Conservation (phyloP, 495 filamentous ascomycete genomes). For the Podospora appendiculata region DNA sequence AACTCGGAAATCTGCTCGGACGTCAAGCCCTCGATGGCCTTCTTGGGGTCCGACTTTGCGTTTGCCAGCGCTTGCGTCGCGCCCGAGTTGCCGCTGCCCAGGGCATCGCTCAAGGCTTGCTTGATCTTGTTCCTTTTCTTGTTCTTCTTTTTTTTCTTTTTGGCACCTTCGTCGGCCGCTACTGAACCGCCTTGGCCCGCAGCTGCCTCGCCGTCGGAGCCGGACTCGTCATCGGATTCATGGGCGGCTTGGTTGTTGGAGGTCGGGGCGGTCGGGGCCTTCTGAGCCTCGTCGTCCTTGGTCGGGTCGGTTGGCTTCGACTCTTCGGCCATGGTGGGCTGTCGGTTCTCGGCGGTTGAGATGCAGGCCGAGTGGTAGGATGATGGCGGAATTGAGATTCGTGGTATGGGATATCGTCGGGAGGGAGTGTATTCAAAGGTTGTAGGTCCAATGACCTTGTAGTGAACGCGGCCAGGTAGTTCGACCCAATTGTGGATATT, state of each 20-base stretch:
- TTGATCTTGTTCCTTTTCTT: conserved; percentile 44
- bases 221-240: conserved; percentile 33
- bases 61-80: conserved; percentile 3
- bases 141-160: conserved; percentile 46
- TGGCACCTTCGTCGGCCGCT: conserved; percentile 12
- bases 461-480: too few species aligned
- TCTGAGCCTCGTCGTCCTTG: conserved; percentile 19
- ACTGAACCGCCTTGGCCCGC: conserved; percentile 5
- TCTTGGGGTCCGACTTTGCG: conserved; percentile 20
- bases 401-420: too few species aligned
- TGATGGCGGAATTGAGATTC: too few species aligned
- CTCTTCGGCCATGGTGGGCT: conserved; percentile 38
- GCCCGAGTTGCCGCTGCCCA: conserved; percentile 5
- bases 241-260: conserved; percentile 16
- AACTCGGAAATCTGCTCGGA: conserved; percentile 45
- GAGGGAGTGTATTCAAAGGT: too few species aligned
- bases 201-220: conserved; percentile 24
- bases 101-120: conserved; percentile 21
- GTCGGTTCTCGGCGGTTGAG: not conserved
- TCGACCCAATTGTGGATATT: too few species aligned
- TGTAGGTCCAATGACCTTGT: too few species aligned
- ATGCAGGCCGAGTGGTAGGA: not conserved
- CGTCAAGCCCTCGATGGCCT: conserved; percentile 37
- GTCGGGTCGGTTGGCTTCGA: conserved; percentile 37
- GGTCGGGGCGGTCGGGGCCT: conserved; percentile 5